A percentile compares a stretch with the other conserved stretches of the same genome.
These are phyloP conservation scores for Candida vartiovaarae DNA, from an alignment of 805 yeast species.

Conservation along the genomic window DNA sequence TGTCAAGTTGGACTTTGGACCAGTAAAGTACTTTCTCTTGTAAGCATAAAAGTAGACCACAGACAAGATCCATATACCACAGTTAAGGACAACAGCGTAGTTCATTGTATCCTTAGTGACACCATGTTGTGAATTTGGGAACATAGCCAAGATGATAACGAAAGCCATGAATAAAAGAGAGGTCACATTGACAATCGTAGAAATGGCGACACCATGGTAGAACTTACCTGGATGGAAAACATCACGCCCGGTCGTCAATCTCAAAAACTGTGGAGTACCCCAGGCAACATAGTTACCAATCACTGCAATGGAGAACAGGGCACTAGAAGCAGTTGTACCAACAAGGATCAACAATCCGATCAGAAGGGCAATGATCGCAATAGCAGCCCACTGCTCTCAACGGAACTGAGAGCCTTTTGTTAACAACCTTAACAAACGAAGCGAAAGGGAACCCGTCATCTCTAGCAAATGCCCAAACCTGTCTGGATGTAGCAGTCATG, in stretches of 20 bases:
- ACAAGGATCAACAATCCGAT: conserved; percentile 35
- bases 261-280: conserved; percentile 32
- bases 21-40: conserved; percentile 49
- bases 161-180: conserved; percentile 45
- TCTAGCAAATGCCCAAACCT: conserved; percentile 69
- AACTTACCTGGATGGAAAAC: conserved; percentile 63
- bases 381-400: conserved; percentile 49
- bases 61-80: conserved; percentile 56
- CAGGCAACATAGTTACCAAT: conserved; percentile 39
- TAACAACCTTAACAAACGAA: conserved; percentile 47
- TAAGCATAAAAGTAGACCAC: conserved; percentile 42
- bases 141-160: conserved; percentile 50
- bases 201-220: conserved; percentile 58
- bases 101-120: conserved; percentile 47
- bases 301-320: conserved; percentile 36
- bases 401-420: conserved; percentile 54
- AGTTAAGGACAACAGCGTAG: conserved; percentile 61
- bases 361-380: conserved; percentile 30
- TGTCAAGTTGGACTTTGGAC: conserved; percentile 38
- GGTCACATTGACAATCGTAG: no score
- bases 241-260: conserved; percentile 40
- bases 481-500: conserved; percentile 57
- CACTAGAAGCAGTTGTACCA: conserved; percentile 37
- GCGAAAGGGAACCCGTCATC: conserved; percentile 69
- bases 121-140: conserved; percentile 41